Evolutionary conservation across 352 stramenopile genomes (phyloP).

Genomic region (Phytophthora tentaculata): DNA sequence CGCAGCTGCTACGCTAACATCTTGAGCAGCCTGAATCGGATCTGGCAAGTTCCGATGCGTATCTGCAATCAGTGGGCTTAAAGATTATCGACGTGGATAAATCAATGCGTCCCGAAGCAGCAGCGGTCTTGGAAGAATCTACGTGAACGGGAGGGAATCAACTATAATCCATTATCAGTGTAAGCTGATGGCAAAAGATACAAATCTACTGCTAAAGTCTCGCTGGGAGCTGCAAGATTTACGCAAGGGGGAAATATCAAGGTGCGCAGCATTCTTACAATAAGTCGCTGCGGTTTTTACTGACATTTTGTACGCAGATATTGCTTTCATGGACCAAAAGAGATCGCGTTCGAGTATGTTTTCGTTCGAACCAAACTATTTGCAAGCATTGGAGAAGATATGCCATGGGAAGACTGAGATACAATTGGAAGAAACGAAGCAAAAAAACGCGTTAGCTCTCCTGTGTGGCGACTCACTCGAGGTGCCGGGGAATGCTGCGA

Average conservation of each 20-base stretch:
- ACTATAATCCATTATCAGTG: constrained; percentile 26
- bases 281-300: background rate
- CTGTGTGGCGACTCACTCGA: constrained; percentile 6
- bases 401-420: constrained; percentile 24
- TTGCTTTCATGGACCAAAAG: constrained; percentile 24
- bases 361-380: constrained; percentile 19
- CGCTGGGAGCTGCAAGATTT: constrained; percentile 18
- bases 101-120: constrained; percentile 26
- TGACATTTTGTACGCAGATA: constrained; percentile 19
- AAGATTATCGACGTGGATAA: constrained; percentile 32
- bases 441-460: constrained; percentile 15
- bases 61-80: constrained; percentile 17
- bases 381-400: background rate
- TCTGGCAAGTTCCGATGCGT: constrained; percentile 3
- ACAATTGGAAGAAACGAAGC: constrained; percentile 16
- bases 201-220: constrained; percentile 8
- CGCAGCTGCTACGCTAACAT: constrained; percentile 8
- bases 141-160: constrained; percentile 14
- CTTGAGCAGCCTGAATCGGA: constrained; percentile 11
- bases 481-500: constrained; percentile 11
- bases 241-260: constrained; percentile 6
- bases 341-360: constrained; percentile 24
- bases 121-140: constrained; percentile 24
- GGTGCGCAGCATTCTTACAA: constrained; percentile 4
- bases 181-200: constrained; percentile 18